Base-by-base conservation (phyloP, 192 early-diverging fungal genomes). In the Dissophora ornata region DNA sequence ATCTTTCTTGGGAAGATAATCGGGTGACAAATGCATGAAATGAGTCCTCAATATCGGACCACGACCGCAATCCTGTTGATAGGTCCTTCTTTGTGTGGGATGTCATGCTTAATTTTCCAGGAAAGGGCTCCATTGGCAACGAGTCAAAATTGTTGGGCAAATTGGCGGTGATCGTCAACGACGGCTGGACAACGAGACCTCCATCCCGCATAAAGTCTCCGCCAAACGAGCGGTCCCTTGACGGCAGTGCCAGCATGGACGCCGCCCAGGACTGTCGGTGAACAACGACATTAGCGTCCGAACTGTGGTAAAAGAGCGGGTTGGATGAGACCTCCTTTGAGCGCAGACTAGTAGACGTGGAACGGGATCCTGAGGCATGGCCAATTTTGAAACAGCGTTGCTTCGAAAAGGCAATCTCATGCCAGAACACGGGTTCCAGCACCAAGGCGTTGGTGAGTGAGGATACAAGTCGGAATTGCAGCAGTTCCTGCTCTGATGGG, bases 351-450 rank as follows among this genome's bases (percentile, higher is more conserved):
- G 38, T 18, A 5, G 15, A 18, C 13, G 3, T 44, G 28, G 28
- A 28, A 21, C 19, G 40, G 9, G 13, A 19, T 10, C 12, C 16
- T 2, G 22, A 3, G 22, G 1, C 8, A 15, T 18, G 19, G 4
- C 51, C 33, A n/a, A 19, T 24, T 33, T 57, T 59, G 41, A 56
- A 48, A 21, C 22, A 48, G 8, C 13, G 55, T 32, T 51, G 53
- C 28, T 53, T 55, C 22, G 57, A 61, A n/a, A 66, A 65, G 5
- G 21, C 30, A 12, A 75, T 41, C 22, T 22, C 34, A 15, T 19
- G 44, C 71, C 71, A 75, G 51, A 75, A 75, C 0, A 25, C 11
- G 8, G 71, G 71, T 22, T 75, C 71, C 29, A 75, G 54, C 5
- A 75, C 57, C 2, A 75, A 57, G 6, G 62, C 32, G 24, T 67